These are phyloP conservation scores for Melampsora abietis-canadensis DNA, from an alignment of 1,284 basidiomycete genomes.

Conservation along the genomic window DNA sequence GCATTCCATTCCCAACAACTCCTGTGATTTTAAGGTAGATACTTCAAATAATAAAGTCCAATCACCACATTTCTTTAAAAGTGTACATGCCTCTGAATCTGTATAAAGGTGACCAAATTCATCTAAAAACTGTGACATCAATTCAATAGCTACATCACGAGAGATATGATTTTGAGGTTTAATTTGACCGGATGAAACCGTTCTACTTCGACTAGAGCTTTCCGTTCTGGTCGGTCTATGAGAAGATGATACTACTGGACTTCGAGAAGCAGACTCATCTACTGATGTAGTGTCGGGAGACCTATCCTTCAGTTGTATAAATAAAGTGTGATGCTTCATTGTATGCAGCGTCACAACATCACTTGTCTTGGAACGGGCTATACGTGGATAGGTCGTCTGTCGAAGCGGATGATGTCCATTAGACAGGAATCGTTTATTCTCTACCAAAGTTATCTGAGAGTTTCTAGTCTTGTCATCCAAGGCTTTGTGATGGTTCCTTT, in stretches of 20 bases:
- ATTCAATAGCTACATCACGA: conserved; percentile 10
- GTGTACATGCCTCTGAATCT: conserved; percentile 6
- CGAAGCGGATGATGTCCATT: too few relatives aligned
- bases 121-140: conserved; percentile 14
- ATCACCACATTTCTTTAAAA: conserved; percentile 28
- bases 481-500: background rate
- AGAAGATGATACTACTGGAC: background rate
- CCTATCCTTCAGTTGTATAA: background rate
- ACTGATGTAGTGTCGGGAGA: background rate
- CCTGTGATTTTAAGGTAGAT: conserved; percentile 9
- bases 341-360: too few relatives aligned
- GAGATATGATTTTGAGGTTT: background rate
- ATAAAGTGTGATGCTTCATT: background rate
- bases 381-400: too few relatives aligned
- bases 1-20: background rate
- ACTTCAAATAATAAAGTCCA: conserved; percentile 37
- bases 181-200: background rate
- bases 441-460: background rate
- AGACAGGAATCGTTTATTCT: too few relatives aligned
- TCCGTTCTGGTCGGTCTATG: background rate
- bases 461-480: background rate
- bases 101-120: conserved; percentile 25
- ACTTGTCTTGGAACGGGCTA: too few relatives aligned
- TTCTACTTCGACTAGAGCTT: background rate
- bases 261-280: background rate